These are phyloP conservation scores for Mycena crocata DNA, from an alignment of 768 basidiomycete genomes.

Conservation along the genomic window DNA sequence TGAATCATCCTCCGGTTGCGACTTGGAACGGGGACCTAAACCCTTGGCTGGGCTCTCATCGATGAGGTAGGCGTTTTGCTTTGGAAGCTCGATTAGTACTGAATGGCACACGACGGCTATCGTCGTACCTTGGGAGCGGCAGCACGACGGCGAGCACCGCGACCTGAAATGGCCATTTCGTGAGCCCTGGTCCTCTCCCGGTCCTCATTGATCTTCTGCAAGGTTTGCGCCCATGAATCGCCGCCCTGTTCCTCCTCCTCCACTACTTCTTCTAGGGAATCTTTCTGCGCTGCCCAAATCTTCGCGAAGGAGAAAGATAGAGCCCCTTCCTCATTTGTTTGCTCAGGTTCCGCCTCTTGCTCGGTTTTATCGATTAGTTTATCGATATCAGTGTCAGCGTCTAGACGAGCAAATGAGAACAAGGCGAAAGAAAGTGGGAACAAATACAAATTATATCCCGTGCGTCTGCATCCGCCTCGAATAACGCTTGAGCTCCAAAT, in stretches of 20 bases:
- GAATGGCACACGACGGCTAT: background rate
- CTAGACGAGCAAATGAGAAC: conserved; percentile 49
- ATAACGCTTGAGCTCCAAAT: conserved; percentile 88
- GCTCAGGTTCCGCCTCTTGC: conserved; percentile 69
- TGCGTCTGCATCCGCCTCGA: conserved; percentile 69
- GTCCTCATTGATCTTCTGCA: conserved; percentile 63
- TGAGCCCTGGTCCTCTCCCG: conserved; percentile 54
- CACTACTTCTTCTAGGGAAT: conserved; percentile 72
- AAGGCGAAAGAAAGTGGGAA: background rate
- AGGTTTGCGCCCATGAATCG: conserved; percentile 86
- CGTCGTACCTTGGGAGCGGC: conserved; percentile 59
- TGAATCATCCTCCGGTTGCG: conserved; percentile 22
- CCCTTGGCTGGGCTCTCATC: conserved; percentile 31
- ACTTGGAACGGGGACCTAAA: conserved; percentile 17
- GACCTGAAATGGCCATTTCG: conserved; percentile 70
- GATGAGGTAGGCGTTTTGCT: conserved; percentile 30
- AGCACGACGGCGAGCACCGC: conserved; percentile 81
- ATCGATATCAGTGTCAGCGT: conserved; percentile 85
- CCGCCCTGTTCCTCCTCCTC: conserved; percentile 68
- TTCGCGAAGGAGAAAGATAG: conserved; percentile 89
- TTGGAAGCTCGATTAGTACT: background rate
- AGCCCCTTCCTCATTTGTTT: conserved; percentile 60
- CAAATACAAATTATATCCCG: conserved; percentile 78
- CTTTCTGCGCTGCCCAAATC: conserved; percentile 88
- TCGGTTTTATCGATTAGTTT: conserved; percentile 90